Base-by-base conservation (phyloP, 257 asterid species). In the Solanum gandarillasii region DNA sequence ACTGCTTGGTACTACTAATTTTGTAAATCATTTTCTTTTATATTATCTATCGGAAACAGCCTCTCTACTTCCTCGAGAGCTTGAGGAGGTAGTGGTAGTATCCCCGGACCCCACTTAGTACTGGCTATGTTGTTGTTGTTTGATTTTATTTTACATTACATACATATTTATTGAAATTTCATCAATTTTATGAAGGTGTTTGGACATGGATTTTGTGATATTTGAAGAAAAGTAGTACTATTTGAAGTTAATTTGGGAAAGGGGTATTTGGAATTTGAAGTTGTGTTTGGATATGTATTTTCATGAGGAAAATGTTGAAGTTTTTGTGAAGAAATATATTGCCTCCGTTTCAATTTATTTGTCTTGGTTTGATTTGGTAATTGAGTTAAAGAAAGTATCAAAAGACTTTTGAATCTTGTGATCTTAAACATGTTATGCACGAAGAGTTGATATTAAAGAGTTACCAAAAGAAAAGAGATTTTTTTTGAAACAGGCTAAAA, bases 1-100 rank as follows among this genome's bases (percentile, higher is more conserved):
- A 60, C 29, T 67, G 90, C 85, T 34, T 65, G 87, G 90, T 89
- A 72, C 16, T 55, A 6, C n/a, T 20, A 55, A 55, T 20, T 1
- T 27, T 23, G 35, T 2, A 4, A 18, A 10, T 58, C 0, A 27
- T 67, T 27, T 27, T 55, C 67, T 20, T 20, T 20, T 20, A 20
- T 55, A 20, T 55, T 55, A 0, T 20, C 5, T 55, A 55, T 55
- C 2, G 11, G 0, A 55, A 2, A 52, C 62, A 0, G 0, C 0
- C 1, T 18, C 10, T 18, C 4, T 52, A 16, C 0, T 0, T 16
- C 1, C 9, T 52, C 0, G 23, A 52, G 60, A 12, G 48, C 48
- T 41, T 0, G 48, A 41, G 14, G 16, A 52, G 9, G 62, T 18
- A 52, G 9, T 6, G 9, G n/a, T 52, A 52, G 31, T 46, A 13